Evolutionary conservation across 441 rosid genomes (phyloP).

Genomic region (Dalechampia spathulata): DNA sequence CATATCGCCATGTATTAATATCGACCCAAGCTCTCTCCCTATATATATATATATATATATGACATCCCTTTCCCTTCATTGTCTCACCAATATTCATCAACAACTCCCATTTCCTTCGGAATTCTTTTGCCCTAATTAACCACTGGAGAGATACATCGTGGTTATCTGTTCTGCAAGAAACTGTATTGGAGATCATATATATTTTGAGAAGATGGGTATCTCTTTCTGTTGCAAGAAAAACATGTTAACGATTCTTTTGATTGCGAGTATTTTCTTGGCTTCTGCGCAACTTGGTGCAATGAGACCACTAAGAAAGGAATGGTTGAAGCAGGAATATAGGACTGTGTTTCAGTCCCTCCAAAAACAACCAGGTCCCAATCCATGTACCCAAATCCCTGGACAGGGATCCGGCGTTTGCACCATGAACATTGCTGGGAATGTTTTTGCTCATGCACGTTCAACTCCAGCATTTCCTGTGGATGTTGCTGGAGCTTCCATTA

Average conservation of each 20-base stretch:
- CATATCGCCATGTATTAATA: too few species aligned
- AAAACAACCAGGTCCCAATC: slow-evolving; percentile 12
- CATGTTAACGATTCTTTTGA: not conserved
- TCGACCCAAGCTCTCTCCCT: too few species aligned
- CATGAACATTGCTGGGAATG: slow-evolving; percentile 25
- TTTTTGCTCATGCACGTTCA: not conserved
- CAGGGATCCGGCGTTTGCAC: slow-evolving; percentile 18
- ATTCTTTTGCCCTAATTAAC: too few species aligned
- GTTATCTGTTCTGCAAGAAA: too few species aligned
- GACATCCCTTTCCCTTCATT: too few species aligned
- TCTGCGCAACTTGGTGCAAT: slow-evolving; percentile 22
- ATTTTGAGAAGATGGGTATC: slow-evolving; percentile 11
- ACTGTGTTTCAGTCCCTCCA: slow-evolving; percentile 14
- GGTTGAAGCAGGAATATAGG: not conserved
- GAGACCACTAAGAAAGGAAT: slow-evolving; percentile 20
- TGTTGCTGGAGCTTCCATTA: too few species aligned
- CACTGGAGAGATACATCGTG: too few species aligned
- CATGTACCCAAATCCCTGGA: slow-evolving; percentile 17
- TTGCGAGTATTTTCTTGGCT: slow-evolving; percentile 17
- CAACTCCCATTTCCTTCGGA: too few species aligned
- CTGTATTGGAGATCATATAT: too few species aligned
- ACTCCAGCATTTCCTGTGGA: too few species aligned
- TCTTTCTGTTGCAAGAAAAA: slow-evolving; percentile 1
- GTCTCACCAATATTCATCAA: too few species aligned
- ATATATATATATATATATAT: too few species aligned